A percentile compares a stretch with the other conserved stretches of the same genome.
phyloP scores from a whole-genome alignment of 2,329 filamentous ascomycete species.

The Penicillium sp. region DNA sequence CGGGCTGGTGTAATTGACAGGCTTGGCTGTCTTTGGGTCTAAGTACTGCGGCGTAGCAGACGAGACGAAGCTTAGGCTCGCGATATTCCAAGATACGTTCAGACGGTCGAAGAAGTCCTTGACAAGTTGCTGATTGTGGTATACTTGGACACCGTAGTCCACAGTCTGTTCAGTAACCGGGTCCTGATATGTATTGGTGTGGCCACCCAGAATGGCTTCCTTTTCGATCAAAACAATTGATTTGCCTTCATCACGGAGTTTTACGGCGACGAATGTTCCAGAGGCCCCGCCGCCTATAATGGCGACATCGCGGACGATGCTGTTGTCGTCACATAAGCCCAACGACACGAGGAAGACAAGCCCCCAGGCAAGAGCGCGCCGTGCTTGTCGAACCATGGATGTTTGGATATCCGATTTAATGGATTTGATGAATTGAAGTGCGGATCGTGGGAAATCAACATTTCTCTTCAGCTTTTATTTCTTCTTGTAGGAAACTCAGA shows the following conservation, averaged over 20 bases:
- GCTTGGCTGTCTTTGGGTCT: slow-evolving; percentile 32
- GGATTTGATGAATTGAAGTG: not conserved
- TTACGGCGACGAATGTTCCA: slow-evolving; percentile 11
- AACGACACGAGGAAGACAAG: slow-evolving; percentile 13
- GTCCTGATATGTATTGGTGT: slow-evolving; percentile 34
- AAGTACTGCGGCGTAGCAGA: slow-evolving; percentile 15
- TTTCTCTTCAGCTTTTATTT: not conserved
- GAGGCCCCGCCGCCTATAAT: slow-evolving; percentile 16
- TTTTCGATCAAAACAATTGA: slow-evolving; percentile 39
- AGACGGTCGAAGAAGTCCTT: slow-evolving; percentile 30
- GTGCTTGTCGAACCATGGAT: not conserved
- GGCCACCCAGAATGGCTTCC: slow-evolving; percentile 35
- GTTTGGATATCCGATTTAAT: not conserved
- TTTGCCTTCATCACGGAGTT: slow-evolving; percentile 30
- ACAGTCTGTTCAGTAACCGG: slow-evolving; percentile 24
- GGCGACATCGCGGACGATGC: slow-evolving; percentile 21
- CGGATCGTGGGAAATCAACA: not conserved
- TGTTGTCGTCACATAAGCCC: not conserved
- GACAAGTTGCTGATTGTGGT: slow-evolving; percentile 33
- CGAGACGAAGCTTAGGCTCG: slow-evolving; percentile 7
- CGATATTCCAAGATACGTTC: slow-evolving; percentile 20
- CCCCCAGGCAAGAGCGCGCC: not conserved
- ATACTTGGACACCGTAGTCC: slow-evolving; percentile 36
- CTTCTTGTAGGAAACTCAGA: not conserved
- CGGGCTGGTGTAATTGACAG: slow-evolving; percentile 10